A percentile compares a stretch with the other conserved stretches of the same genome.
These are phyloP conservation scores for Cylindricascospora bacillispora DNA, from an alignment of 1,139 yeast species.

Conservation along the genomic window DNA sequence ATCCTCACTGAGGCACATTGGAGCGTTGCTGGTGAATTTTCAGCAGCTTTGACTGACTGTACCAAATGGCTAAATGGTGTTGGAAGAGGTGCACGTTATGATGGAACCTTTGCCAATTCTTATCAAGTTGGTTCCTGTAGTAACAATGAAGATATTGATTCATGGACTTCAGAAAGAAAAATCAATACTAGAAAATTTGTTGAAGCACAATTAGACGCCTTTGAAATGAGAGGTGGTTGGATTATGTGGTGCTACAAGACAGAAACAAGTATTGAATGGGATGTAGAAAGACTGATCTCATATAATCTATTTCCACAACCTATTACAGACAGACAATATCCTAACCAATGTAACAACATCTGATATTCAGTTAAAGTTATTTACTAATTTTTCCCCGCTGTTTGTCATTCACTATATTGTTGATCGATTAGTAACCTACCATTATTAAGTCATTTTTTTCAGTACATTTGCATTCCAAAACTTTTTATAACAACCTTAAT, in stretches of 20 bases:
- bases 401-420: no score
- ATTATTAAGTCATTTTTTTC: no score
- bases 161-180: constrained; percentile 52
- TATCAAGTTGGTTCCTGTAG: constrained; percentile 53
- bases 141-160: constrained; percentile 37
- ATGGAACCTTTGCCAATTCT: constrained; percentile 46
- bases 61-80: constrained; percentile 88
- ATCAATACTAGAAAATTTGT: constrained; percentile 52
- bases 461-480: no score
- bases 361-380: neutral
- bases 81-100: constrained; percentile 76
- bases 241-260: constrained; percentile 91
- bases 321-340: constrained; percentile 46
- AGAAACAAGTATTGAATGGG: constrained; percentile 82
- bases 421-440: no score
- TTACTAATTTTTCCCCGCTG: neutral
- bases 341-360: constrained; percentile 51
- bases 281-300: constrained; percentile 44
- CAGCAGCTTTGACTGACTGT: constrained; percentile 92
- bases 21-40: constrained; percentile 82
- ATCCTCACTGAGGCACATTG: constrained; percentile 49
- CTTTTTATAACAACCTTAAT: no score
- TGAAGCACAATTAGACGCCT: constrained; percentile 87
- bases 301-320: constrained; percentile 74
- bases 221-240: constrained; percentile 67